Conservation (phyloP, 805 yeast species). For the Barnettozyma siamensis region DNA sequence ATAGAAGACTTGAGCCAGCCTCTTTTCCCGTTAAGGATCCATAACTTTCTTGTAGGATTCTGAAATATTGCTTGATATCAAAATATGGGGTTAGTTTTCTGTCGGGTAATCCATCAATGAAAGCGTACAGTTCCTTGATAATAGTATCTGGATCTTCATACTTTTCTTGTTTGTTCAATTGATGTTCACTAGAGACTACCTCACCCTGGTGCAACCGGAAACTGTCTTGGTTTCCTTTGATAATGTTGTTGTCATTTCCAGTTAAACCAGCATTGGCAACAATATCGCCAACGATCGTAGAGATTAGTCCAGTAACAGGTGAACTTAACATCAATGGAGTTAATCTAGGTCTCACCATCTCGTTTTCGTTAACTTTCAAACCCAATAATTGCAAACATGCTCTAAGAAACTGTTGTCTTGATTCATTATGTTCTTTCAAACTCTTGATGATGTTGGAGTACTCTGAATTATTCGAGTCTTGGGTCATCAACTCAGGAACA, state of each 20-base stretch:
- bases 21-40: constrained; percentile 28
- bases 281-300: constrained; percentile 29
- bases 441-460: constrained; percentile 32
- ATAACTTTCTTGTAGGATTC: constrained; percentile 30
- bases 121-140: constrained; percentile 49
- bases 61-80: constrained; percentile 52
- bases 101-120: constrained; percentile 42
- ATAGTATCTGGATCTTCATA: constrained; percentile 51
- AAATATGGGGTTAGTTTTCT: constrained; percentile 64
- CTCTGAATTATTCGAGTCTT: constrained; percentile 25
- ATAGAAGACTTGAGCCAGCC: constrained; percentile 61
- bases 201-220: constrained; percentile 42
- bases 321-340: constrained; percentile 62
- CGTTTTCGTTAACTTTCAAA: constrained; percentile 55
- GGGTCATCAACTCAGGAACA: constrained; percentile 45
- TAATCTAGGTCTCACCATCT: constrained; percentile 50
- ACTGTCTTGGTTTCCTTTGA: constrained; percentile 51
- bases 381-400: constrained; percentile 56
- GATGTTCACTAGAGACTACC: constrained; percentile 20
- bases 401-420: constrained; percentile 52
- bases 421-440: constrained; percentile 38
- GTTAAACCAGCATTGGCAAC: constrained; percentile 31
- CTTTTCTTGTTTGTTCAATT: constrained; percentile 27
- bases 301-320: constrained; percentile 25
- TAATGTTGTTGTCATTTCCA: constrained; percentile 31